Evolutionary conservation across 2,329 filamentous ascomycete species (phyloP).

Genomic region (Arthroderma sp.): DNA sequence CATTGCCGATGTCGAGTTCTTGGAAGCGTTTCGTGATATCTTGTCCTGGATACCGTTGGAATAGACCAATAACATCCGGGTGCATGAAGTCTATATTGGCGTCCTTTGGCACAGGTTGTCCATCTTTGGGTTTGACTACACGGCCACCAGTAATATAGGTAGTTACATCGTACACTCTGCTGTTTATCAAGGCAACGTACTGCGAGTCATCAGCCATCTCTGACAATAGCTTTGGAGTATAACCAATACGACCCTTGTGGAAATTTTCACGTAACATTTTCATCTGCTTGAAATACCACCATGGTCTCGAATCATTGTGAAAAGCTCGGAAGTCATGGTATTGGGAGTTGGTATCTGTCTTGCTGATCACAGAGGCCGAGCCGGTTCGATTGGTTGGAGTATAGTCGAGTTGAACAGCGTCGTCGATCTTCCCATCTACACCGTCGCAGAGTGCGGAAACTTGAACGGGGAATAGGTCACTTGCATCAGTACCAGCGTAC

Average conservation of each 20-base stretch:
- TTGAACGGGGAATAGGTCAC: conserved; percentile 79
- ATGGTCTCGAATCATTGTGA: conserved; percentile 66
- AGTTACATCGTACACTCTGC: conserved; percentile 78
- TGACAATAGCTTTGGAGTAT: conserved; percentile 58
- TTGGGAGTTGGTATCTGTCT: conserved; percentile 56
- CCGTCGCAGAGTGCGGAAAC: conserved; percentile 85
- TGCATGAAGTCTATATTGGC: conserved; percentile 71
- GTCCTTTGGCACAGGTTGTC: conserved; percentile 37
- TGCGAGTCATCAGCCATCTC: conserved; percentile 51
- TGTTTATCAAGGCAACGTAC: conserved; percentile 65
- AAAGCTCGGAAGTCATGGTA: conserved; percentile 91
- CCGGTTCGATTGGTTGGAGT: conserved; percentile 62
- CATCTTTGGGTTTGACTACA: conserved; percentile 45
- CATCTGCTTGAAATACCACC: conserved; percentile 92
- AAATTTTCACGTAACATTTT: conserved; percentile 62
- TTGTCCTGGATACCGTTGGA: conserved; percentile 59
- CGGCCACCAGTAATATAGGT: conserved; percentile 69
- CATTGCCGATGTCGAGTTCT: conserved; percentile 44
- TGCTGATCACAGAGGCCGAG: conserved; percentile 51
- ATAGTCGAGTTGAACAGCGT: conserved; percentile 74
- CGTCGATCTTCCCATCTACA: conserved; percentile 47
- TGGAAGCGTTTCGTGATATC: conserved; percentile 82
- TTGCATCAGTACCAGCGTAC: conserved; percentile 83
- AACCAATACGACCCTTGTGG: conserved; percentile 79
- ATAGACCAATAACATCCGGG: conserved; percentile 58